Conservation (phyloP, 2,329 filamentous ascomycete species). For the Phialocephala sp. region DNA sequence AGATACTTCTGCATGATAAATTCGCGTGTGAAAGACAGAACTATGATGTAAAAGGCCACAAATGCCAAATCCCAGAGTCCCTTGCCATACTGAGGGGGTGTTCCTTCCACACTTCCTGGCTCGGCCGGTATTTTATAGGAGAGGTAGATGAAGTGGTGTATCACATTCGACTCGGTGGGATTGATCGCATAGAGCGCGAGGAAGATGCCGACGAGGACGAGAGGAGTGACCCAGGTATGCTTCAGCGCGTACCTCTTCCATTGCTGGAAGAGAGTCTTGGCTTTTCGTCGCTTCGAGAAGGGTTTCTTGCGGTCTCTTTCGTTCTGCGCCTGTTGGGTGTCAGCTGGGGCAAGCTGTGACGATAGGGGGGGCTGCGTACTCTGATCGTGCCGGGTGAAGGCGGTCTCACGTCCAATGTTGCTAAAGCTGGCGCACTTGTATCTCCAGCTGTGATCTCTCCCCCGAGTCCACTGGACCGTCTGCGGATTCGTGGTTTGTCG, state of each 20-base stretch:
- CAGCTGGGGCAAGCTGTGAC: slow-evolving; percentile 14
- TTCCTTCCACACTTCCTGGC: slow-evolving; percentile 45
- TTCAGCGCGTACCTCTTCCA: slow-evolving; percentile 52
- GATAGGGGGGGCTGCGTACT: slow-evolving; percentile 24
- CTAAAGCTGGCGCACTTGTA: slow-evolving; percentile 55
- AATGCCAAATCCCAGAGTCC: slow-evolving; percentile 87
- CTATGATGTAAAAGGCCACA: slow-evolving; percentile 85
- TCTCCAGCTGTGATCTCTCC: slow-evolving; percentile 56
- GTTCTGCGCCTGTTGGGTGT: slow-evolving; percentile 36
- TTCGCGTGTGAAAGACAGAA: slow-evolving; percentile 91
- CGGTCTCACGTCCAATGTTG: slow-evolving; percentile 48
- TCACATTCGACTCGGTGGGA: slow-evolving; percentile 77
- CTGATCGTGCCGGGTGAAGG: slow-evolving; percentile 32
- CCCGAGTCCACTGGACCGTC: slow-evolving; percentile 55
- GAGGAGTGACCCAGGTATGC: slow-evolving; percentile 69
- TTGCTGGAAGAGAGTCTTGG: slow-evolving; percentile 52
- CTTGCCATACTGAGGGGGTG: slow-evolving; percentile 79
- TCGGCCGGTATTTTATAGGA: slow-evolving; percentile 75
- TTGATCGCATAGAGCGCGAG: slow-evolving; percentile 74
- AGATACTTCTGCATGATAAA: slow-evolving; percentile 94
- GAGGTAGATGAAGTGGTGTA: slow-evolving; percentile 85
- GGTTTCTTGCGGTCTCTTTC: slow-evolving; percentile 42
- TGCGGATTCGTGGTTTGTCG: slow-evolving; percentile 43
- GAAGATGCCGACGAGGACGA: slow-evolving; percentile 69
- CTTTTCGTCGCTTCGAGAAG: slow-evolving; percentile 44